Percentiles rank a stretch among this genome's conserved stretches.
These are phyloP conservation scores for Pichia nanzhaoensis DNA, from an alignment of 805 yeast species.

Conservation along the genomic window DNA sequence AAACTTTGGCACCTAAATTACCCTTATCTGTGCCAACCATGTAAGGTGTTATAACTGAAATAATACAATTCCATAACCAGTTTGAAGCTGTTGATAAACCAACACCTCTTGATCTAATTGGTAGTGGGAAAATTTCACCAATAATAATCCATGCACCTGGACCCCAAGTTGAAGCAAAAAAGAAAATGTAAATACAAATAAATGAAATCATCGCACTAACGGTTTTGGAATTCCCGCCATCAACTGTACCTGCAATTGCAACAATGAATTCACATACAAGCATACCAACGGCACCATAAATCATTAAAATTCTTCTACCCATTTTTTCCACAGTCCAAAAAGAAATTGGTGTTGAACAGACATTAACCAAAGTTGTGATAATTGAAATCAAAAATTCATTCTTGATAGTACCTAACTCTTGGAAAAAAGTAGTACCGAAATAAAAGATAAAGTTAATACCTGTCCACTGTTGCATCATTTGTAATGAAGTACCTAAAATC, in stretches of 20 bases:
- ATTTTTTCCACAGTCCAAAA: constrained; percentile 46
- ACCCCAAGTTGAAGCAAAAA: constrained; percentile 83
- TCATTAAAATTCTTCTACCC: constrained; percentile 50
- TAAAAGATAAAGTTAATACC: constrained; percentile 74
- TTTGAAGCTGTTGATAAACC: constrained; percentile 69
- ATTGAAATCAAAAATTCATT: constrained; percentile 48
- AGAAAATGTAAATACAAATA: constrained; percentile 58
- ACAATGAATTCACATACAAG: constrained; percentile 51
- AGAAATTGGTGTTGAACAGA: constrained; percentile 48
- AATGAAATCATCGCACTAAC: constrained; percentile 34
- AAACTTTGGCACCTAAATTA: constrained; percentile 56
- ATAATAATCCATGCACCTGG: constrained; percentile 67
- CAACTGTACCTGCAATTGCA: constrained; percentile 35
- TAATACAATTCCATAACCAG: constrained; percentile 72
- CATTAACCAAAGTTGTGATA: constrained; percentile 48
- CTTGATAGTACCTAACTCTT: constrained; percentile 38
- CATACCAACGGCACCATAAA: constrained; percentile 47
- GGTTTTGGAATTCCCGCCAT: constrained; percentile 24
- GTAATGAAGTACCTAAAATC: constrained; percentile 37
- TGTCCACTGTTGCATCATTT: constrained; percentile 64
- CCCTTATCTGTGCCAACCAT: constrained; percentile 59
- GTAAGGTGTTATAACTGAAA: constrained; percentile 72
- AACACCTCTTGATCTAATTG: constrained; percentile 68
- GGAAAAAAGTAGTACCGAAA: constrained; percentile 65
- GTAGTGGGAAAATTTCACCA: constrained; percentile 62